Base-by-base conservation (phyloP, 2,329 filamentous ascomycete genomes). In the Elsinoe necatrix region DNA sequence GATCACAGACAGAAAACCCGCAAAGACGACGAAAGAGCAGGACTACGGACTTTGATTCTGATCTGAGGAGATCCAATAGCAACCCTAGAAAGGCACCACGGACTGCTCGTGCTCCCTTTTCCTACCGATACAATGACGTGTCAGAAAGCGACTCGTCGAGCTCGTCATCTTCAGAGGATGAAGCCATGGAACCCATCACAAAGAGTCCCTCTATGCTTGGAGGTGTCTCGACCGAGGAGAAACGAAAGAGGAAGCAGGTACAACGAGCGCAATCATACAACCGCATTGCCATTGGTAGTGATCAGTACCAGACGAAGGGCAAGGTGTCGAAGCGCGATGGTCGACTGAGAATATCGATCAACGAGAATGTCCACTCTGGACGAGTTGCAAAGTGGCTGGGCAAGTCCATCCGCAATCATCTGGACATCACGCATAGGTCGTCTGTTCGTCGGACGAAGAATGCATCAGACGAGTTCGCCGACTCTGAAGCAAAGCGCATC, bases 331-430 rank as follows among this genome's bases (percentile, higher is more conserved):
- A 81, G 67, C 77, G 73, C 47, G 86, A 90, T 67, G 87, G 87
- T 0, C 78, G 87, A 20, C 70, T 91, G 50, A 82, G 81, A 60
- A 87, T 91, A 60, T 85, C 83, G 3, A 77, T 90, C 64, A 84
- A 85, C 55, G 86, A 90, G 65, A 84, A 80, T 1, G 78, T 78
- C 57, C 82, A 85, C 61, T 83, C 75, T 1, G 86, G 86, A 9
- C 89, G 88, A 62, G 74, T 90, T 23, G 85, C 85, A 42, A 89
- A 89, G 65, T 84, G 85, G 2, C 73, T 91, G 0, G 86, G 85
- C 2, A 77, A 80, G 1, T 81, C 81, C 2, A 75, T 86, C 43
- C 75, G 78, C 56, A 80, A 80, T 61, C 77, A 84, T 37, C 69
- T 82, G 9, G 48, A 58, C 8, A 63, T 55, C 58, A 62, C 54